A percentile compares a stretch with the other conserved stretches of the same genome.
phyloP scores from a whole-genome alignment of 2,329 filamentous ascomycete genomes.

The Trichoderma breve region DNA sequence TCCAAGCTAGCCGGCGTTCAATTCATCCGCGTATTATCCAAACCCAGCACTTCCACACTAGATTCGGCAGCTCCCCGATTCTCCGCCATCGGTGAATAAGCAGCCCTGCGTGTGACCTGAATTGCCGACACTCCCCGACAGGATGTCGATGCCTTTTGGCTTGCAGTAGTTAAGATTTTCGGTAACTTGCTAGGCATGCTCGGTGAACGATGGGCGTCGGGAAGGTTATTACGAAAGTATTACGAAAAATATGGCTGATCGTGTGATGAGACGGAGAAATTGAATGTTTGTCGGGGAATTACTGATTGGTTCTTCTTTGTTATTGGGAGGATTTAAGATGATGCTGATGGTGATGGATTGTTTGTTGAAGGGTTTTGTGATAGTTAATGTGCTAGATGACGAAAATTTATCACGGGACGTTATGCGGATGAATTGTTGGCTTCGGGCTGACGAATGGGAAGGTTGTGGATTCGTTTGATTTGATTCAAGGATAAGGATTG shows the following conservation, averaged over 20 bases:
- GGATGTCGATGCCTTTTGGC: not conserved
- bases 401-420: not conserved
- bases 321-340: not conserved
- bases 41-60: not conserved
- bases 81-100: not conserved
- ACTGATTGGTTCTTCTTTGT: not conserved
- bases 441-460: not conserved
- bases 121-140: conserved; percentile 7
- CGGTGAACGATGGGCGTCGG: not conserved
- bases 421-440: not conserved
- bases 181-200: not conserved
- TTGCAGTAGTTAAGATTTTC: not conserved
- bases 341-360: not conserved
- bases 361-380: no score
- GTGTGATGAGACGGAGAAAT: not conserved
- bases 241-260: not conserved
- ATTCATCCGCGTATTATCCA: conserved; percentile 4
- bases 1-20: not conserved
- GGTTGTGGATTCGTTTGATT: no score
- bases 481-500: not conserved
- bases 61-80: not conserved
- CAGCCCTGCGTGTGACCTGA: not conserved
- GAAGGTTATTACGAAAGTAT: not conserved
- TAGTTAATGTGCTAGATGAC: no score
- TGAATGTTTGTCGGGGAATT: not conserved